phyloP scores from a whole-genome alignment of 208 protist species.

The Acanthamoeba castellanii region DNA sequence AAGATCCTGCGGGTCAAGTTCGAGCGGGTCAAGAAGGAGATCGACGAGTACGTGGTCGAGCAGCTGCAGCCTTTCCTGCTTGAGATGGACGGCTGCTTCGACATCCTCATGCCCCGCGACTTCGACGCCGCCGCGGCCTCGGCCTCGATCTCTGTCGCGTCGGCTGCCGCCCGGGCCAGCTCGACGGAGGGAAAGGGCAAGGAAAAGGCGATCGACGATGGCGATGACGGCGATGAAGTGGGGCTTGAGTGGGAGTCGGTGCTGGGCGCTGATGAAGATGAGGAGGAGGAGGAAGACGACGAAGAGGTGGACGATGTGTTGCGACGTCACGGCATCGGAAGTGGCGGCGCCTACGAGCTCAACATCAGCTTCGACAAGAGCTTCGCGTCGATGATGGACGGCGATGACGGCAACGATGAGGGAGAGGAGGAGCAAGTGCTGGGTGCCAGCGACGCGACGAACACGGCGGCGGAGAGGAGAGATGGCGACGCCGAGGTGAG shows the following conservation, averaged over 20 bases:
- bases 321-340: conserved; percentile 16
- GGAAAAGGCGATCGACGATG: not conserved
- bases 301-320: conserved; percentile 31
- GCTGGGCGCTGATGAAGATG: not conserved
- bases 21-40: not conserved
- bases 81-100: conserved; percentile 8
- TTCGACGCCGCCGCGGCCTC: not conserved
- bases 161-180: not conserved
- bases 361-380: conserved; percentile 48
- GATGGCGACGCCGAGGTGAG: not conserved
- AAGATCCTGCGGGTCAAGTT: conserved; percentile 28
- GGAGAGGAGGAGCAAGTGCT: not conserved
- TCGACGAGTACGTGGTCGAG: not conserved
- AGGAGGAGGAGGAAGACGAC: not conserved
- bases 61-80: not conserved
- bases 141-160: not conserved
- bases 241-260: conserved; percentile 27
- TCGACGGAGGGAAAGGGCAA: not conserved
- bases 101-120: conserved; percentile 2
- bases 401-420: not conserved
- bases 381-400: not conserved
- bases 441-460: not conserved
- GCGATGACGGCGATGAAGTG: not conserved
- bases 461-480: no score
- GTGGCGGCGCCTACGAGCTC: conserved; percentile 4